Percentiles rank a stretch among this genome's conserved stretches.
Conservation (phyloP, 495 filamentous ascomycete species). For the Aspergillus olivimuriae region DNA sequence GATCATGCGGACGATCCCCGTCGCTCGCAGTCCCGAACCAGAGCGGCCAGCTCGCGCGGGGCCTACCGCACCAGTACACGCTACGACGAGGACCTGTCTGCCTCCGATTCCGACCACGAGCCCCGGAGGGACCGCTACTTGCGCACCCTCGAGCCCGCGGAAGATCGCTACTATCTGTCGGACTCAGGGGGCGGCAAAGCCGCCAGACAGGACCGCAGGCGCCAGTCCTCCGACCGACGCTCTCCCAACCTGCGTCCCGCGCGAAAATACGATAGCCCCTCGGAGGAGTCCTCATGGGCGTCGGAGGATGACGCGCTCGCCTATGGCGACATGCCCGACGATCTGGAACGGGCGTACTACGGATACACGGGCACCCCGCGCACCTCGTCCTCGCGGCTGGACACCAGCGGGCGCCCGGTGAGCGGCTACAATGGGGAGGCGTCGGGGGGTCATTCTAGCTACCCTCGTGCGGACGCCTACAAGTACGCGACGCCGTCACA, state of each 20-base stretch:
- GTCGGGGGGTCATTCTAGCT: constrained; percentile 31
- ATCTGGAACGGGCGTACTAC: constrained; percentile 12
- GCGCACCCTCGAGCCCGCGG: constrained; percentile 22
- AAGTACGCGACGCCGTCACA: constrained; percentile 43
- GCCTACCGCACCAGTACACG: constrained; percentile 39
- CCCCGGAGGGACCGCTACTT: constrained; percentile 9
- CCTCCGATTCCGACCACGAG: constrained; percentile 44
- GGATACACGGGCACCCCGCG: constrained; percentile 7
- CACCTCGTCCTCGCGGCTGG: constrained; percentile 5
- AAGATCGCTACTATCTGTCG: constrained; percentile 28
- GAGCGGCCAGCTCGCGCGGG: constrained; percentile 12
- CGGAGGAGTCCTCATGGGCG: constrained; percentile 31
- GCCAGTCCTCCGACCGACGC: constrained; percentile 14
- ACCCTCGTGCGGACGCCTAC: constrained; percentile 43
- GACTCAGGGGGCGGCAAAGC: constrained; percentile 15
- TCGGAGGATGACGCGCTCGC: constrained; percentile 35
- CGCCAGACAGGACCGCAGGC: constrained; percentile 15
- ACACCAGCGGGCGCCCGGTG: constrained; percentile 13
- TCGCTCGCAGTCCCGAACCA: constrained; percentile 15
- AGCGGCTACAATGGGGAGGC: constrained; percentile 2
- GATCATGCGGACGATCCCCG: constrained; percentile 15
- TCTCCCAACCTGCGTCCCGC: constrained; percentile 20
- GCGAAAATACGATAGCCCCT: constrained; percentile 5
- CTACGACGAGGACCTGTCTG: constrained; percentile 29
- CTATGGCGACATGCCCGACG: constrained; percentile 27